A percentile compares a stretch with the other conserved stretches of the same genome.
These are phyloP conservation scores for Cryptosporidium tyzzeri DNA, from an alignment of 169 alveolate species.

Conservation along the genomic window DNA sequence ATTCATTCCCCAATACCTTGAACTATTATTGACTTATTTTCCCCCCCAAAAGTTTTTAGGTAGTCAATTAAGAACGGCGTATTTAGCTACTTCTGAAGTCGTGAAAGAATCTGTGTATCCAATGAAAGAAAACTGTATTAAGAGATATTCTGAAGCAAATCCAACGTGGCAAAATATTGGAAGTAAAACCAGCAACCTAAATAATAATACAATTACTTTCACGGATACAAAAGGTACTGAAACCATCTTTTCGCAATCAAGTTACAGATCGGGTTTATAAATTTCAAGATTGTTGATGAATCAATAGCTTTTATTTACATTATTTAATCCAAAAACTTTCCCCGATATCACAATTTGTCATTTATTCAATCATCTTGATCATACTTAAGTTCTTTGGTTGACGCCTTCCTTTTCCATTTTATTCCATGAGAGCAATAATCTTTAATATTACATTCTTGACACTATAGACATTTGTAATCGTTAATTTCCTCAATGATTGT, in stretches of 20 bases:
- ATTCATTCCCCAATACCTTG: not conserved
- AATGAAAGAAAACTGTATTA: constrained; percentile 69
- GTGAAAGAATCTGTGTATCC: constrained; percentile 67
- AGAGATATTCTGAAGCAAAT: constrained; percentile 62
- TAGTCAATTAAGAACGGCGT: constrained; percentile 50
- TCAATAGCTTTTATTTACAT: not conserved
- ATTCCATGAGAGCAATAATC: constrained; percentile 38
- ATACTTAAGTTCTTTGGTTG: not conserved
- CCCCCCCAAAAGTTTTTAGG: constrained; percentile 16
- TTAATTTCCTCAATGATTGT: too few relatives aligned
- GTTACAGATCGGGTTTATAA: constrained; percentile 56
- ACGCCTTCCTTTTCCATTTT: not conserved
- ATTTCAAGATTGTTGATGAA: not conserved
- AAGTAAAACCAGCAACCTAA: constrained; percentile 63
- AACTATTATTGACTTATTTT: not conserved
- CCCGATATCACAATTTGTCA: not conserved
- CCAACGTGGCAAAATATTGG: constrained; percentile 70
- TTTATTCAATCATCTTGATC: not conserved
- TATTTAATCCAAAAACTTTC: not conserved
- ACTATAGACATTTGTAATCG: not conserved
- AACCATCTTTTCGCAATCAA: constrained; percentile 45
- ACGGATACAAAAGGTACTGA: constrained; percentile 63
- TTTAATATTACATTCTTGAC: constrained; percentile 36
- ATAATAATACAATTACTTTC: constrained; percentile 16
- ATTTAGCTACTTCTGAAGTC: constrained; percentile 56